Percentiles rank a stretch among this genome's conserved stretches.
Evolutionary conservation across 371 early-diverging fungal genomes (phyloP).

Genomic region (Chytridiales sp.): DNA sequence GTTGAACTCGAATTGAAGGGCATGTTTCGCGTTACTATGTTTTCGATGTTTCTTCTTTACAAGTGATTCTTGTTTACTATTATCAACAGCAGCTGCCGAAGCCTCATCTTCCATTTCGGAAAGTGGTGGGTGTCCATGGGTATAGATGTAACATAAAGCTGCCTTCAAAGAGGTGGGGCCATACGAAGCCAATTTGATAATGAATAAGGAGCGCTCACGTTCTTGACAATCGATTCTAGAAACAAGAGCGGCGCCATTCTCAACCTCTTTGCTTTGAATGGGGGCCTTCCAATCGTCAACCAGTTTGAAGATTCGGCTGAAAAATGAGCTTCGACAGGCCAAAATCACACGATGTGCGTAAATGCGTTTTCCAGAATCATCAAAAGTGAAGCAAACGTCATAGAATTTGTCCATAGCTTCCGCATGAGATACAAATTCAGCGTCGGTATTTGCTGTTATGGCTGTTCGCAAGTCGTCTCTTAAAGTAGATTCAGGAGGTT

Average conservation of each 20-base stretch:
- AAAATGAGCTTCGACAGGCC: conserved; percentile 33
- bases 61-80: too few species aligned
- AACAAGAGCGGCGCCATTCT: too few species aligned
- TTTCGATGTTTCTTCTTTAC: not conserved
- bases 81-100: too few species aligned
- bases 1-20: conserved; percentile 13
- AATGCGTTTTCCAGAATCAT: conserved; percentile 32
- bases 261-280: not conserved
- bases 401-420: too few species aligned
- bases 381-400: too few species aligned
- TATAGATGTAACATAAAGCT: too few species aligned
- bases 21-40: not conserved
- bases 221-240: too few species aligned
- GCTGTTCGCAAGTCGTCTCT: conserved; percentile 21
- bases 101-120: too few species aligned
- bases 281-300: not conserved
- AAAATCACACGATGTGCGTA: conserved; percentile 62
- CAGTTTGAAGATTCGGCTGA: conserved; percentile 14
- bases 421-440: conserved; percentile 38
- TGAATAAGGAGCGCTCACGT: too few species aligned
- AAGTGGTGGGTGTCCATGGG: too few species aligned
- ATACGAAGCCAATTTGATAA: too few species aligned
- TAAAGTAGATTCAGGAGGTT: conserved; percentile 9
- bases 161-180: too few species aligned
- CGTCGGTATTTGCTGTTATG: conserved; percentile 30